A percentile compares a stretch with the other conserved stretches of the same genome.
phyloP scores from a whole-genome alignment of 1,284 basidiomycete genomes.

The Cryptococcus sp. region DNA sequence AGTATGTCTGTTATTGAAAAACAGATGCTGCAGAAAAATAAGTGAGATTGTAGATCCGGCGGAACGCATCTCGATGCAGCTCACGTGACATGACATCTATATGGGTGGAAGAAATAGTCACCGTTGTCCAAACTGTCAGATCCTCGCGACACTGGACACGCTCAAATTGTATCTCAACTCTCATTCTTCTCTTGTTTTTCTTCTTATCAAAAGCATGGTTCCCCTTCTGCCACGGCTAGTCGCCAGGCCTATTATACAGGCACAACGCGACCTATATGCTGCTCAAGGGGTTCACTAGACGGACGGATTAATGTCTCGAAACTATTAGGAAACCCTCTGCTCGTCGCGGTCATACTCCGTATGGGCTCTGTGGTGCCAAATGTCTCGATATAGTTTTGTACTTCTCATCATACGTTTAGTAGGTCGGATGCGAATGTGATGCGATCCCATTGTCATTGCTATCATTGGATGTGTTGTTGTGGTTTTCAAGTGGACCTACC shows the following conservation, averaged over 20 bases:
- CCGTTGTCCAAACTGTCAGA: too few relatives aligned
- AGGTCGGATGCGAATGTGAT: neutral
- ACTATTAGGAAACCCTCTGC: slow-evolving; percentile 46
- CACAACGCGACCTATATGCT: slow-evolving; percentile 9
- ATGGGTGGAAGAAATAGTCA: too few relatives aligned
- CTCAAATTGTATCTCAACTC: neutral
- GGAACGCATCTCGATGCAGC: too few relatives aligned
- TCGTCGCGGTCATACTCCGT: slow-evolving; percentile 12
- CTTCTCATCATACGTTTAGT: neutral
- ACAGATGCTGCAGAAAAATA: too few relatives aligned
- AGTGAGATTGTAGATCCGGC: too few relatives aligned
- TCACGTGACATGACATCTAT: too few relatives aligned
- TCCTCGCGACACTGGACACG: too few relatives aligned
- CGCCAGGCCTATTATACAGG: slow-evolving; percentile 2
- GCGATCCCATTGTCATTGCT: too few relatives aligned
- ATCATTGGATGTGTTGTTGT: too few relatives aligned
- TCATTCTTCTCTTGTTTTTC: slow-evolving; percentile 16
- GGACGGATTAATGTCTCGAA: slow-evolving; percentile 53
- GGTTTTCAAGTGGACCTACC: too few relatives aligned
- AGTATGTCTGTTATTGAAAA: too few relatives aligned
- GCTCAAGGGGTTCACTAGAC: slow-evolving; percentile 45
- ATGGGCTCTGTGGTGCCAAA: slow-evolving; percentile 35
- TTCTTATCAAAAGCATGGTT: slow-evolving; percentile 42
- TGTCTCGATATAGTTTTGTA: slow-evolving; percentile 44
- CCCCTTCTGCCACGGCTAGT: slow-evolving; percentile 31